Conservation (phyloP, 768 basidiomycete species). For the Russula emetica region DNA sequence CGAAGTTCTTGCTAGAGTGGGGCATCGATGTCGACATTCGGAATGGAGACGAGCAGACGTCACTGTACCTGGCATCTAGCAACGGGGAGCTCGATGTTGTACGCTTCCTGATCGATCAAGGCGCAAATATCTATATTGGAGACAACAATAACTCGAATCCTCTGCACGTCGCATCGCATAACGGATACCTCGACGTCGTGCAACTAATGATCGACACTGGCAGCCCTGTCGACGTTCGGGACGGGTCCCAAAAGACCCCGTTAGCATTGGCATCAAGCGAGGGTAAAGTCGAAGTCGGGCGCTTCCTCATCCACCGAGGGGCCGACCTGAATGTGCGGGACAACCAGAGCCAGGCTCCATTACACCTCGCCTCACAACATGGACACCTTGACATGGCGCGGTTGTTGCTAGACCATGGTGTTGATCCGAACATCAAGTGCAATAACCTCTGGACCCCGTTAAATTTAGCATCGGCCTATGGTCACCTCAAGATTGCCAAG, state of each 20-base stretch:
- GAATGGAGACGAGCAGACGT: background rate
- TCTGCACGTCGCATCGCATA: background rate
- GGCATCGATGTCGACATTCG: background rate
- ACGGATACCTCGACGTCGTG: background rate
- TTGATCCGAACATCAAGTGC: no score
- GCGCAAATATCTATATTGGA: background rate
- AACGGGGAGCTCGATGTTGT: background rate
- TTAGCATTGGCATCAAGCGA: constrained; percentile 49
- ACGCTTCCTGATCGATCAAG: background rate
- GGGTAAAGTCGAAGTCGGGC: background rate
- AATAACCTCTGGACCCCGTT: no score
- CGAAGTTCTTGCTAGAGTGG: background rate
- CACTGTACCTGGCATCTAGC: background rate
- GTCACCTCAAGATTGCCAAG: no score
- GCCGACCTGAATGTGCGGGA: no score
- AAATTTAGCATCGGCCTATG: no score
- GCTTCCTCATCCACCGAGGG: background rate
- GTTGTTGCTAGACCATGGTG: no score
- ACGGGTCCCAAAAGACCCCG: background rate
- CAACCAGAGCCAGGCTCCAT: no score
- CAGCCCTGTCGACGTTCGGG: background rate
- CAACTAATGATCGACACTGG: background rate
- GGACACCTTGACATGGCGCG: no score
- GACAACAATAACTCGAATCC: background rate
- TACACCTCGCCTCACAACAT: no score